Base-by-base conservation (phyloP, 495 filamentous ascomycete genomes). In the Choiromyces venosus region DNA sequence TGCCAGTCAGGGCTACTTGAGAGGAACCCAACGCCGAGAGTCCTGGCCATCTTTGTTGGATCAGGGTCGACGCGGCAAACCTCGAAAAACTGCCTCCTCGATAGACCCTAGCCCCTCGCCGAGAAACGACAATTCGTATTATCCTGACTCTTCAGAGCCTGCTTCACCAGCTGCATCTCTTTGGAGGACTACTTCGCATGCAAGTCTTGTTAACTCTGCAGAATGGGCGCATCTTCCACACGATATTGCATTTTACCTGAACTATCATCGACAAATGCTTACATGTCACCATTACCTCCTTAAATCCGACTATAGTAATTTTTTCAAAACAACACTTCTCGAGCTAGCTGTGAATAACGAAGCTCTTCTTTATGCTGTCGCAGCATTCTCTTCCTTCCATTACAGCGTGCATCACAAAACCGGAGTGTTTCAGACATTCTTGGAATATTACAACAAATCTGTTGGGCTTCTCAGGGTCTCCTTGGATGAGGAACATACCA, bases 361-460 rank as follows among this genome's bases (percentile, higher is more conserved):
- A 67, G 91, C 94, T 25, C 86, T 99, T 18, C 84, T 97, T 42
- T 91, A 96, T 81, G 95, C 93, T 0, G 85, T 98, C 21, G 92
- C 92, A n/a, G 93, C 91, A 37, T 98, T 97, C 81, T 85, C 94
- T 0, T 93, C 94, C 21, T 99, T 96, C 81, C 93, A 94, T 77
- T 86, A 91, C 73, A 91, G 91, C 29, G 81, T 97, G 73, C 85
- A 85, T 46, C 87, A 87, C 65, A 87, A 89, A 6, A 84, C 88
- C 64, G 92, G 90, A 18, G 89, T 88, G 72, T 88, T 97, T 25
- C 87, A 90, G 71, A 88, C 90, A 65, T 99, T 99, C 80, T 84
- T 99, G 37, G 87, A 89, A 73, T 96, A 93, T 81, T 97, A 98
- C 83, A 93, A 96, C 82, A 89, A 88, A 81, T 93, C 94, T 6